Conservation (phyloP, 2,329 filamentous ascomycete genomes). For the Didymella exigua region DNA sequence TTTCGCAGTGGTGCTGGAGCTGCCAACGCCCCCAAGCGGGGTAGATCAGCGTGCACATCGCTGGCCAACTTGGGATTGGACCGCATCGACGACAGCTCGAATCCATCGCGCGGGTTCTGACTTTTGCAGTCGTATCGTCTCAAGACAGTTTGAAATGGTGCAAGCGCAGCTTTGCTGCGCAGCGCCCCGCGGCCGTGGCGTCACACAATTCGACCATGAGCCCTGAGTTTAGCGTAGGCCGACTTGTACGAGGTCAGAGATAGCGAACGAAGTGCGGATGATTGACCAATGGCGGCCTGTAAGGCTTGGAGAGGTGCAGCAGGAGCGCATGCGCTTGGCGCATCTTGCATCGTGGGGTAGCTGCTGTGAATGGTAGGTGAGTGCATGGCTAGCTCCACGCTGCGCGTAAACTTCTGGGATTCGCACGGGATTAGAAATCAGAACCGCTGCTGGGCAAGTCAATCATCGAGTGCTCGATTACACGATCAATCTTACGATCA, state of each 20-base stretch:
- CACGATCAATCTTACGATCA: background rate
- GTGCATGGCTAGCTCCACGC: conserved; percentile 7
- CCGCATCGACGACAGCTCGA: background rate
- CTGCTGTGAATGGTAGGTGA: conserved; percentile 15
- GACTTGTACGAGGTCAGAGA: conserved; percentile 2
- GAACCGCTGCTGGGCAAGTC: background rate
- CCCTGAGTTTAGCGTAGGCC: background rate
- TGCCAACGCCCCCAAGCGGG: conserved; percentile 15
- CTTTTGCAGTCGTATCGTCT: background rate
- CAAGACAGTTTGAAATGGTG: background rate
- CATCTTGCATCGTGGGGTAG: conserved; percentile 17
- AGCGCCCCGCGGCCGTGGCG: background rate
- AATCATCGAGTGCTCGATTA: background rate
- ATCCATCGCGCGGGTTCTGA: background rate
- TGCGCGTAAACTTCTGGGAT: background rate
- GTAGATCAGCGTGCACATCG: conserved; percentile 5
- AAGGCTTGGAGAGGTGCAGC: conserved; percentile 15
- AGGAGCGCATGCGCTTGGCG: conserved; percentile 9
- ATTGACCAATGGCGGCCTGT: conserved; percentile 8
- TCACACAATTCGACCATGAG: background rate
- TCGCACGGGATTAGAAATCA: background rate
- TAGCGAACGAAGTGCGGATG: background rate
- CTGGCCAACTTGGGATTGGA: background rate
- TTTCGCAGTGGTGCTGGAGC: background rate
- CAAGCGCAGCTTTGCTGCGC: background rate